Evolutionary conservation across 805 yeast genomes (phyloP).

Genomic region (Wickerhamomyces tratensis): DNA sequence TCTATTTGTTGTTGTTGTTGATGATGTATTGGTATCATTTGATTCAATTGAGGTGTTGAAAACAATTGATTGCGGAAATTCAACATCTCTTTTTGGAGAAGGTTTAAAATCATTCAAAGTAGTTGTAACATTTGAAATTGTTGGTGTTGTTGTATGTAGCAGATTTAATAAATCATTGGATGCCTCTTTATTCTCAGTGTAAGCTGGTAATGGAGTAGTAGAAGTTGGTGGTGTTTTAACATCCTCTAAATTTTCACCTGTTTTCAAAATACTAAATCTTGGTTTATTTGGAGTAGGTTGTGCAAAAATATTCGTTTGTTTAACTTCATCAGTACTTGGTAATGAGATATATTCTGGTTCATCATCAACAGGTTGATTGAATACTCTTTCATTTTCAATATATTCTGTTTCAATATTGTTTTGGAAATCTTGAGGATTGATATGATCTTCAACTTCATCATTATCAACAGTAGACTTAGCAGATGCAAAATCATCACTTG

Average conservation of each 20-base stretch:
- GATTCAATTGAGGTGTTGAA: no score
- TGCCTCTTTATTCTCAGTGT: background rate
- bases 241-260: conserved; percentile 23
- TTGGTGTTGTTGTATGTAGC: background rate
- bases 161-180: conserved; percentile 1
- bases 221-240: conserved; percentile 2
- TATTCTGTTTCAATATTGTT: conserved; percentile 13
- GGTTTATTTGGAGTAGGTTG: conserved; percentile 14
- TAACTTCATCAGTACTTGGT: background rate
- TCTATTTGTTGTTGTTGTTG: no score
- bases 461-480: background rate
- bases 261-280: conserved; percentile 24
- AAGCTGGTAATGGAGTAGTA: background rate
- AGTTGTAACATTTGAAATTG: background rate
- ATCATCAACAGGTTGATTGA: conserved; percentile 5
- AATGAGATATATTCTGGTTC: conserved; percentile 1
- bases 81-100: no score
- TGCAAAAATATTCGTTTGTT: background rate
- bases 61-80: no score
- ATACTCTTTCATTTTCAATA: conserved; percentile 6
- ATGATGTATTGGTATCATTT: no score
- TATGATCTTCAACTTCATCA: background rate
- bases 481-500: background rate
- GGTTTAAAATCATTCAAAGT: no score
- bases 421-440: conserved; percentile 18